Evolutionary conservation across 78 protist genomes (phyloP), one percentile per base, ranked within the genome.

Genomic region (slime mould (Dictyostelium discoideum)): DNA sequence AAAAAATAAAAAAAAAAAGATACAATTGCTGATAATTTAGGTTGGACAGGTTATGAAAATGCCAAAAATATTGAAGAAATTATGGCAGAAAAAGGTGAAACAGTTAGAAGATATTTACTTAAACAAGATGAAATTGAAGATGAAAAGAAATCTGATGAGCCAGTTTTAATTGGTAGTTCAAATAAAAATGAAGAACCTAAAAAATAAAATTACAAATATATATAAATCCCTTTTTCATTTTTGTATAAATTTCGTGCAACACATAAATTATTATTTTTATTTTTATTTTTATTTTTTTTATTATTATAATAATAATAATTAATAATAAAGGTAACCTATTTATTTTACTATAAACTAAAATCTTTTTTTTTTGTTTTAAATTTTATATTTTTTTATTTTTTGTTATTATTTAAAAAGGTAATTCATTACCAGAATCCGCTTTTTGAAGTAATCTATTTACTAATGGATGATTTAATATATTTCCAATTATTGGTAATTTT

Each of bases 401-500:
- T 32, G 2, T 73, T 11, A 42, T 76, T 14, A 10, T 46, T 82
- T 82, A 90, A 44, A 90, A 90, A 32, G 94, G 94, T 82, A 90
- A 72, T 72, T 90, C 94, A 60, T 76, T 80, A 18, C 94, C 94
- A 65, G 94, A 85, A 39, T 82, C 87, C 18, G 94, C 84, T 72
- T 82, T 90, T 32, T 80, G 74, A 29, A 90, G 29, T 29, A 42
- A 44, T 72, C 84, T 90, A 48, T 77, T 78, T 20, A 90, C 50
- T 0, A 86, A 39, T 77, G 96, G 96, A 40, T 87, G 90, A 79
- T 86, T 84, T 40, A 93, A 60, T 57, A 93, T 87, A 42, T 69
- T 93, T 32, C 96, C 96, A 24, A 93, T 93, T 2, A 93, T 79
- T 85, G 96, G 96, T 57, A 93, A 22, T 67, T 87, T 82, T 79